Percentiles rank a stretch among this genome's conserved stretches.
These are phyloP conservation scores for Orbilia quercus DNA, from an alignment of 2,329 filamentous ascomycete genomes.

Conservation along the genomic window DNA sequence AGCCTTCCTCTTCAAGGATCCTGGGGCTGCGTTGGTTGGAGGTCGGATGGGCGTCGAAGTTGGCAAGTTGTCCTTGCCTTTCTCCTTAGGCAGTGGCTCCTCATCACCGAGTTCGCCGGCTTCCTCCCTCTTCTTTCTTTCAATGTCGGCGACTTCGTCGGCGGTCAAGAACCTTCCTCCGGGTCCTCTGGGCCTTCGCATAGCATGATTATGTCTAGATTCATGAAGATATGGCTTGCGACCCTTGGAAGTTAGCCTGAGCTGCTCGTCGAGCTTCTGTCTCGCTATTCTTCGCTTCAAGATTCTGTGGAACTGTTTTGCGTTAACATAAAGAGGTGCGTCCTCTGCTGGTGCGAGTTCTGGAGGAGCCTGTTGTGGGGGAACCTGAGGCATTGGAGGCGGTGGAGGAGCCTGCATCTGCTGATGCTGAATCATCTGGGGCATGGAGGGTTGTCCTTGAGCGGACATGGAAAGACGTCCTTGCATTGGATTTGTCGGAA, in stretches of 20 bases:
- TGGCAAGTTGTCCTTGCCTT: slow-evolving; percentile 57
- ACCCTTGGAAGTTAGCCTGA: slow-evolving; percentile 92
- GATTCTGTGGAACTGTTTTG: slow-evolving; percentile 98
- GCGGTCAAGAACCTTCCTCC: slow-evolving; percentile 96
- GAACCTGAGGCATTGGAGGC: slow-evolving; percentile 68
- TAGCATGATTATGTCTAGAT: slow-evolving; percentile 96
- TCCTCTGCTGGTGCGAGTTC: slow-evolving; percentile 85
- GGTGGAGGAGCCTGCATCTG: slow-evolving; percentile 63
- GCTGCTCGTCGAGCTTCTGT: slow-evolving; percentile 90
- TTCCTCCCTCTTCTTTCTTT: slow-evolving; percentile 59
- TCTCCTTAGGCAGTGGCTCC: slow-evolving; percentile 53
- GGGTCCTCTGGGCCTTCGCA: slow-evolving; percentile 91
- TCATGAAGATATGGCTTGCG: slow-evolving; percentile 97
- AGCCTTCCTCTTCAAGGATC: slow-evolving; percentile 60
- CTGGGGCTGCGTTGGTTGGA: slow-evolving; percentile 53
- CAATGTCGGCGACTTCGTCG: slow-evolving; percentile 71
- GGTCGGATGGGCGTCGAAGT: slow-evolving; percentile 48
- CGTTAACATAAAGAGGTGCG: slow-evolving; percentile 95
- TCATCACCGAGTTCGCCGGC: slow-evolving; percentile 55
- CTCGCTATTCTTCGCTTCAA: slow-evolving; percentile 91
- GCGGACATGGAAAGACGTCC: slow-evolving; percentile 52
- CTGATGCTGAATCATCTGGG: slow-evolving; percentile 58
- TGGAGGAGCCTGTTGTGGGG: slow-evolving; percentile 77
- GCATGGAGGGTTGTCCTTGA: slow-evolving; percentile 46
- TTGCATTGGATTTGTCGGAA: slow-evolving; percentile 50